These are phyloP conservation scores for Penicillium lividum DNA, from an alignment of 495 filamentous ascomycete species.

Conservation along the genomic window DNA sequence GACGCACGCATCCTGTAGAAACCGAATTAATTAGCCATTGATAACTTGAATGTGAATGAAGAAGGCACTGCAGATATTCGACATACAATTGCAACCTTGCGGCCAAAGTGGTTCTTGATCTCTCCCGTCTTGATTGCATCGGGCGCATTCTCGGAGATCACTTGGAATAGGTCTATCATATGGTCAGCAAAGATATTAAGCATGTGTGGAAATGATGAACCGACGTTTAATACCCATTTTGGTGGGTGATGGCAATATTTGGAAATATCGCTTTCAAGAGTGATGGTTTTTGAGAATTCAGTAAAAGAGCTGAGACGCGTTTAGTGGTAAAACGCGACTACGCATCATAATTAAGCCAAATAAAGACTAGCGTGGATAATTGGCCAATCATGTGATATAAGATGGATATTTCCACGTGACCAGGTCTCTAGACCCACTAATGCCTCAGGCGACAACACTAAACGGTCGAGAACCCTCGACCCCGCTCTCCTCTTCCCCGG, in stretches of 20 bases:
- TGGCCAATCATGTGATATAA: background rate
- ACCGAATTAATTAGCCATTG: conserved; percentile 19
- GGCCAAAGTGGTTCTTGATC: conserved; percentile 97
- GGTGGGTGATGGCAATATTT: background rate
- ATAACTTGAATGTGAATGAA: background rate
- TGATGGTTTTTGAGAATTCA: background rate
- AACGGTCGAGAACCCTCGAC: conserved; percentile 29
- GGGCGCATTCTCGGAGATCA: conserved; percentile 89
- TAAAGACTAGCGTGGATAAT: background rate
- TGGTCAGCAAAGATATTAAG: conserved; percentile 25
- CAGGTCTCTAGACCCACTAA: background rate
- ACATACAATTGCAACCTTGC: conserved; percentile 94
- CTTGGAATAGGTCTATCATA: conserved; percentile 69
- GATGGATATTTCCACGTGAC: background rate
- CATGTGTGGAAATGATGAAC: conserved; percentile 6
- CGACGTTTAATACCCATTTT: conserved; percentile 89
- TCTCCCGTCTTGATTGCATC: conserved; percentile 94
- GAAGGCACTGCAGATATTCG: background rate
- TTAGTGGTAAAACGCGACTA: conserved; percentile 25
- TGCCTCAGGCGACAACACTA: conserved; percentile 23
- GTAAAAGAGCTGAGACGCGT: conserved; percentile 1
- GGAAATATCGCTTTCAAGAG: background rate
- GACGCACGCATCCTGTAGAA: conserved; percentile 78
- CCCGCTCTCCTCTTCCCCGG: conserved; percentile 32
- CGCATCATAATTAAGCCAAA: conserved; percentile 33